Conservation (phyloP, 83 land plant species). For the Diphasiastrum complanatum region DNA sequence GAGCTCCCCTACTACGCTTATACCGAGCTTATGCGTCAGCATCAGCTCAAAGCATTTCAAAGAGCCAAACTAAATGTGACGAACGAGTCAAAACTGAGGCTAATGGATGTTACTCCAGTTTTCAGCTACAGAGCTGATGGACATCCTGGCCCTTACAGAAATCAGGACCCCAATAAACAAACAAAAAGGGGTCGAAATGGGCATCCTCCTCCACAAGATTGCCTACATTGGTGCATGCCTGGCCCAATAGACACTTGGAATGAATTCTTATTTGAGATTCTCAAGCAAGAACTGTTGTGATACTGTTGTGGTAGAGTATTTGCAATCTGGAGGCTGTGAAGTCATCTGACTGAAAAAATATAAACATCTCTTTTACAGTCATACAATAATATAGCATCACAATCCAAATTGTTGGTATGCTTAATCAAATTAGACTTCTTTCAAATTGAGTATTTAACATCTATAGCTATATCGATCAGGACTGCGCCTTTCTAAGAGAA, state of each 20-base stretch:
- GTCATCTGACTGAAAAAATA: too few species aligned
- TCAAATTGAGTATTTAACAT: too few species aligned
- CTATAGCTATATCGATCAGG: too few species aligned
- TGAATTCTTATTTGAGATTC: slow-evolving; percentile 60
- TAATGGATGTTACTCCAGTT: slow-evolving; percentile 61
- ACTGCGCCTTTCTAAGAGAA: too few species aligned
- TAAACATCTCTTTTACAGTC: too few species aligned
- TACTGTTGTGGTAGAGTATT: too few species aligned
- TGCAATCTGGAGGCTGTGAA: too few species aligned
- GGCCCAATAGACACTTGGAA: slow-evolving; percentile 96
- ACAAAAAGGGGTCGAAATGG: slow-evolving; percentile 63
- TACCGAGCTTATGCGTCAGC: slow-evolving; percentile 53
- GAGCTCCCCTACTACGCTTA: slow-evolving; percentile 43
- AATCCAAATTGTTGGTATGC: too few species aligned
- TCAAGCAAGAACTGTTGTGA: slow-evolving; percentile 50
- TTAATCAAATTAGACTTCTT: too few species aligned
- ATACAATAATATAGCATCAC: too few species aligned
- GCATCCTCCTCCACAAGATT: slow-evolving; percentile 81
- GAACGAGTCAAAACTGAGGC: slow-evolving; percentile 35
- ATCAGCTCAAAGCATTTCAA: slow-evolving; percentile 53
- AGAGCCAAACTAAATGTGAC: slow-evolving; percentile 29
- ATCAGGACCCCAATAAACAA: slow-evolving; percentile 61
- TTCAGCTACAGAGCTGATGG: slow-evolving; percentile 72
- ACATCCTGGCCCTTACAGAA: slow-evolving; percentile 91
- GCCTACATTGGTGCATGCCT: slow-evolving; percentile 99